Base-by-base conservation (phyloP, 441 rosid genomes). In the Kokia cookei region DNA sequence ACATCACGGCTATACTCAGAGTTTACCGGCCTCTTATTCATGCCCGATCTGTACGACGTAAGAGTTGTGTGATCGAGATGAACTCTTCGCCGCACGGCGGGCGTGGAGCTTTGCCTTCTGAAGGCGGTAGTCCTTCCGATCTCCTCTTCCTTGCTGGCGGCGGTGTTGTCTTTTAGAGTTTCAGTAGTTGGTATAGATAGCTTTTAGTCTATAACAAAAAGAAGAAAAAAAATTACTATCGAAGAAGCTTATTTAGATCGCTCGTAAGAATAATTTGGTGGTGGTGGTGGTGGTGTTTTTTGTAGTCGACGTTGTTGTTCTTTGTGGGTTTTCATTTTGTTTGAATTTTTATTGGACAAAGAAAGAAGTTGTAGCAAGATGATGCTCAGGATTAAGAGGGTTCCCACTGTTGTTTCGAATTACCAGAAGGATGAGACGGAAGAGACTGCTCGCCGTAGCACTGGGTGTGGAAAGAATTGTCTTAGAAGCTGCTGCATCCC, bases 41-140 rank as follows among this genome's bases (percentile, higher is more conserved):
- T 90, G 99, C 83, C 95, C 99, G 89, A 53, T 12, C 86, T 60
- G 84, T 79, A 66, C 97, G 91, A 85, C 93, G 94, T 57, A 88
- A 88, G 95, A 96, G 97, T 83, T 85, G 91, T 78, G 88, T 86
- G 76, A 86, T 82, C 64, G 91, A 82, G 77, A 85, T 85, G 88
- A 88, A 84, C 91, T 98, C 98, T 86, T 93, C 88, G 87, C 97
- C 95, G 93, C 98, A 95, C 99, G 99, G 99, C 72, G 99, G 99
- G 79, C 99, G 99, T 83, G 99, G 99, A 75, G 99, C 99, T 78
- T 86, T 93, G 89, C 99, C 99, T 78, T 95, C 99, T 65, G 99
- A 95, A 89, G 99, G 99, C 89, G 99, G 99, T 65, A 90, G 96
- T 84, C 99, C 99, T 78, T 95, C 99, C 35, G 99, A 95, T 86